Evolutionary conservation across 1,284 basidiomycete genomes (phyloP), one percentile per base, ranked within the genome.

Genomic region (Tausonia pullulans): DNA sequence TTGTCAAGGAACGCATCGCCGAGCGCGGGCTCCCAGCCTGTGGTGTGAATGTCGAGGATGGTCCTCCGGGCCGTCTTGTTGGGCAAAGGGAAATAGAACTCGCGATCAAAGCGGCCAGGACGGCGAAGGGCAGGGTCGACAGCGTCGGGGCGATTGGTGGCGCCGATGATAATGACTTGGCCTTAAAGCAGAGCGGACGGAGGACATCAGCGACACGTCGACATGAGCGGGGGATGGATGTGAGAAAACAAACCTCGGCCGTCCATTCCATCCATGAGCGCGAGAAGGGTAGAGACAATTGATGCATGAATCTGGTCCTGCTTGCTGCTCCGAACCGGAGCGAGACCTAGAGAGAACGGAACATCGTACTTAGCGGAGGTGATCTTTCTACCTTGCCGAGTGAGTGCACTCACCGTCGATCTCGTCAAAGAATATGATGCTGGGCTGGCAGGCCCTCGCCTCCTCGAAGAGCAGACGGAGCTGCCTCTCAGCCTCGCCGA

Each of bases 231-330:
- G 9, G 52, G 8, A 27, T 3, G 10, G 11, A 10, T 46, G 40
- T 46, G 27, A 40, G 40, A 51, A 27, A 44, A 60, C 73, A 56
- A 41, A 74, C 77, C 92, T 67, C 96, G 84, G 1, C 95, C 95
- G 70, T 99, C 96, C 96, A 99, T 99, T 58, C 96, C 96, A 74
- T 98, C 96, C 95, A 98, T 98, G 58, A 99, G 80, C 0, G 96
- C 95, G 1, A 99, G 81, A 11, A 99, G 81, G 0, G 96, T 99
- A 58, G 89, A 92, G 8, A 99, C 96, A 69, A 99, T 93, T 55
- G 89, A 93, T 0, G 96, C 95, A 74, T 99, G 96, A 64, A 98
- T 98, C 77, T 99, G 96, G 74, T 98, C 96, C 73, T 98, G 96
- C 75, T 98, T 98, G 58, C 90, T 92, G 57, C 92, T 96, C 49